Evolutionary conservation across 495 filamentous ascomycete species (phyloP), one percentile per base, ranked within the genome.

Genomic region (Bryoglossum gracile): DNA sequence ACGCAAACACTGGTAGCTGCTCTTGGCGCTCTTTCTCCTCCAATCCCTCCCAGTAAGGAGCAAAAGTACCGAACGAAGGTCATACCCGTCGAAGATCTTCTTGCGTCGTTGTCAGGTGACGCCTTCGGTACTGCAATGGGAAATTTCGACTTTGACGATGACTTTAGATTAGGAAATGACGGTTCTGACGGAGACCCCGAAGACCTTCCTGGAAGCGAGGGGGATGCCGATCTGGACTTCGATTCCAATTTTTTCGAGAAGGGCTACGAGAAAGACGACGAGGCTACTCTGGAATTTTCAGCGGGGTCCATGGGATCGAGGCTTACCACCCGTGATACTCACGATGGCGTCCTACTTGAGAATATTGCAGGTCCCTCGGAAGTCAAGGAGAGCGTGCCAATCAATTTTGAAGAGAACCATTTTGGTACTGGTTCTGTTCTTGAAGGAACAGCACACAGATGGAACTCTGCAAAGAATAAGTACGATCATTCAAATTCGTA

Each of bases 1-100:
- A 97, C 92, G 0, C 89, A 95, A 58, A 97, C 94, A 0, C 75
- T 99, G 2, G 81, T 94, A 42, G 79, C 74, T 13, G 77, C 92
- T 48, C 62, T 92, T 33, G 88, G 86, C 58, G 89, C 83, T 0
- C 74, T 99, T 3, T 80, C 79, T 9, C 92, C 90, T 18, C 92
- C 94, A 2, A 77, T 77, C 5, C 82, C 87, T 0, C 89, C 89
- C 8, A 87, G 77, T 56, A 83, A 83, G 38, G 81, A 83, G 45
- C 74, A 79, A 47, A 91, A 91, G 59, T 99, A 96, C 62, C 78
- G 83, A 33, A 97, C 91, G 2, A 77, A 91, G 46, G 78, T 94
- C 19, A 79, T 94, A 48, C 85, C 91, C 0, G 71, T 97, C 3
- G 65, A 89, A 56, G 86, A 96, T 55, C 80, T 97, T 72, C 75